A percentile compares a stretch with the other conserved stretches of the same genome.
These are phyloP conservation scores for Oligophagozyma castellii DNA, from an alignment of 1,139 yeast genomes.

Conservation along the genomic window DNA sequence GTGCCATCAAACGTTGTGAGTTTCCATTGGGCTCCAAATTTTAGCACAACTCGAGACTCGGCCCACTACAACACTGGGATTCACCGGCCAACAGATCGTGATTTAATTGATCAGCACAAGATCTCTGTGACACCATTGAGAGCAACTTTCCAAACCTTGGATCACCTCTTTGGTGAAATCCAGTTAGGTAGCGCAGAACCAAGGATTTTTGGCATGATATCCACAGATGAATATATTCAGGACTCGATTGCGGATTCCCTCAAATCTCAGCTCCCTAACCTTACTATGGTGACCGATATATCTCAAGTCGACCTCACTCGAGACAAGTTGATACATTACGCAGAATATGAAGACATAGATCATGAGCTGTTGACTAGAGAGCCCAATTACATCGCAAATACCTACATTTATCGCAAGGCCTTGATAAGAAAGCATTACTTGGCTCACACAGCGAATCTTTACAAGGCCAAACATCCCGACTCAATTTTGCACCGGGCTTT, in stretches of 20 bases:
- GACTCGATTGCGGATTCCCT: slow-evolving; percentile 39
- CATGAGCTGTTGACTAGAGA: slow-evolving; percentile 36
- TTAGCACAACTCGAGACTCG: slow-evolving; percentile 49
- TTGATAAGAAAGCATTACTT: slow-evolving; percentile 81
- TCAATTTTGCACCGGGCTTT: slow-evolving; percentile 47
- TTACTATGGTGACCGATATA: slow-evolving; percentile 9
- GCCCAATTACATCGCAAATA: slow-evolving; percentile 50
- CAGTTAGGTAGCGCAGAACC: slow-evolving; percentile 13
- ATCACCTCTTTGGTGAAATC: slow-evolving; percentile 45
- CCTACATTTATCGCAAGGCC: slow-evolving; percentile 78
- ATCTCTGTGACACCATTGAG: slow-evolving; percentile 71
- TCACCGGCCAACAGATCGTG: slow-evolving; percentile 29
- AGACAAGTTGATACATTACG: slow-evolving; percentile 48
- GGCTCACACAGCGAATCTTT: slow-evolving; percentile 65
- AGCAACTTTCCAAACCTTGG: slow-evolving; percentile 52
- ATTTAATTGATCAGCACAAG: slow-evolving; percentile 34
- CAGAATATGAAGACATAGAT: slow-evolving; percentile 82
- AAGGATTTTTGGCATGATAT: slow-evolving; percentile 9
- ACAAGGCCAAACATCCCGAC: slow-evolving; percentile 57
- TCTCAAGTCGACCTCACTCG: slow-evolving; percentile 4
- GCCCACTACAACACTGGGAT: slow-evolving; percentile 33
- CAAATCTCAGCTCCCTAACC: slow-evolving; percentile 16
- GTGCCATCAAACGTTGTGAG: slow-evolving; percentile 30
- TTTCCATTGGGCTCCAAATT: slow-evolving; percentile 78
- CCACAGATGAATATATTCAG: slow-evolving; percentile 41